A percentile compares a stretch with the other conserved stretches of the same genome.
phyloP scores from a whole-genome alignment of 2,329 filamentous ascomycete genomes.

The Bipolaris victoriae region DNA sequence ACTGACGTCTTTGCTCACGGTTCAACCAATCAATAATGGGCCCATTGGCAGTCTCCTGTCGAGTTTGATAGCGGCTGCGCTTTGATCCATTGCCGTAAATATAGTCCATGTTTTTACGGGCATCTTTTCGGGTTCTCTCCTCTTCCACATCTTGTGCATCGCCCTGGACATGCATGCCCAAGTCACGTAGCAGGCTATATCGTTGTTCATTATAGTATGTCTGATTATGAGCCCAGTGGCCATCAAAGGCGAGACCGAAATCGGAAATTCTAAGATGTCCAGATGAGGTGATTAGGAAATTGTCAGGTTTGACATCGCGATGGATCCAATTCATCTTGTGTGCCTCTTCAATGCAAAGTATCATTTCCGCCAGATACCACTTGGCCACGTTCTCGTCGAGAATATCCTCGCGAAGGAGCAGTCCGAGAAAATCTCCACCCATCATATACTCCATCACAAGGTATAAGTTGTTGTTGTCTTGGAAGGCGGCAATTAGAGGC shows the following conservation, averaged over 20 bases:
- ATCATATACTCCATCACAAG: slow-evolving; percentile 99
- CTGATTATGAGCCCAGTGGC: slow-evolving; percentile 92
- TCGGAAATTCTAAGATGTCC: slow-evolving; percentile 96
- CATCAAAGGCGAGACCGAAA: slow-evolving; percentile 93
- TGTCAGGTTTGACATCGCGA: slow-evolving; percentile 95
- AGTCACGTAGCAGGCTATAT: slow-evolving; percentile 75
- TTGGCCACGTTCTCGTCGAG: slow-evolving; percentile 78
- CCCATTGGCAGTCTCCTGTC: slow-evolving; percentile 33
- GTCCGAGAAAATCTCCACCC: slow-evolving; percentile 88
- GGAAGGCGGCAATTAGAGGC: slow-evolving; percentile 84
- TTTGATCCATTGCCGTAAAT: slow-evolving; percentile 42
- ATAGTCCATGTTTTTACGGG: slow-evolving; percentile 53
- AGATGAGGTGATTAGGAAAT: slow-evolving; percentile 86
- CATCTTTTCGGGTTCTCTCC: slow-evolving; percentile 56
- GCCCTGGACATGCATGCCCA: slow-evolving; percentile 75
- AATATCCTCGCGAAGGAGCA: slow-evolving; percentile 84
- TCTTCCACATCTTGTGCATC: slow-evolving; percentile 73
- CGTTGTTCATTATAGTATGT: slow-evolving; percentile 84
- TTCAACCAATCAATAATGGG: slow-evolving; percentile 53
- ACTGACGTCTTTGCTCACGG: slow-evolving; percentile 64
- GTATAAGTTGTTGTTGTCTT: slow-evolving; percentile 83
- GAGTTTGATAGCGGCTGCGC: slow-evolving; percentile 28
- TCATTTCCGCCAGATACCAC: slow-evolving; percentile 95
- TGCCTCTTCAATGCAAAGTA: slow-evolving; percentile 90
- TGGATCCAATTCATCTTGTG: slow-evolving; percentile 91